These are phyloP conservation scores for Trypethelium eluteriae DNA, from an alignment of 495 filamentous ascomycete genomes.

Conservation along the genomic window DNA sequence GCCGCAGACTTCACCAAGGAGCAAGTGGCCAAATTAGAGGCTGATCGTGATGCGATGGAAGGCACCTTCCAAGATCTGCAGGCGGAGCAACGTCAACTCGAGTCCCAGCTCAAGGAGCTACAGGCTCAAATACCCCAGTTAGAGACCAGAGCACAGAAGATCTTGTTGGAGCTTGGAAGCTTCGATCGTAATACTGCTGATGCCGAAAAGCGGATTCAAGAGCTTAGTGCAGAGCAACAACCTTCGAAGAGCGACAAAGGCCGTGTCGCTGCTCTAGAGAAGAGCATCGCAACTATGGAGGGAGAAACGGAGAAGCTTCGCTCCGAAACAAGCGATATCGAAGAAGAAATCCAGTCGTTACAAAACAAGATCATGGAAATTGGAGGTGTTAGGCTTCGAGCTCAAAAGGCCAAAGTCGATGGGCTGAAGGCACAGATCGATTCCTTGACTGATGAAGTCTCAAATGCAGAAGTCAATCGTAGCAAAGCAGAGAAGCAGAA, in stretches of 20 bases:
- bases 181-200: constrained; percentile 76
- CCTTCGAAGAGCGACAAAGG: constrained; percentile 68
- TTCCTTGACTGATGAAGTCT: constrained; percentile 69
- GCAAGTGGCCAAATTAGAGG: constrained; percentile 76
- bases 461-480: constrained; percentile 72
- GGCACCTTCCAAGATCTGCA: constrained; percentile 71
- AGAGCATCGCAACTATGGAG: constrained; percentile 65
- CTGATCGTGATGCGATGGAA: constrained; percentile 77
- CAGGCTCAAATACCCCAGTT: constrained; percentile 76
- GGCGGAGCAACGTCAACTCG: constrained; percentile 67
- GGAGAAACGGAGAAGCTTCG: constrained; percentile 74
- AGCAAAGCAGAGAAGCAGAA: constrained; percentile 90
- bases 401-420: constrained; percentile 91
- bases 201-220: constrained; percentile 71
- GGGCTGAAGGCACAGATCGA: constrained; percentile 78
- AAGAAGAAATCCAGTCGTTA: constrained; percentile 81
- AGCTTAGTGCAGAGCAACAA: constrained; percentile 70
- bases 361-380: constrained; percentile 98
- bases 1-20: constrained; percentile 77
- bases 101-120: constrained; percentile 60
- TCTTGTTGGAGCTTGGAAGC: constrained; percentile 81
- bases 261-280: constrained; percentile 60
- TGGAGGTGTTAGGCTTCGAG: constrained; percentile 82
- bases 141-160: constrained; percentile 87
- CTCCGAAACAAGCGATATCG: constrained; percentile 71